Evolutionary conservation across 345 rosid genomes (phyloP).

Genomic region (Dipteronia dyeriana): DNA sequence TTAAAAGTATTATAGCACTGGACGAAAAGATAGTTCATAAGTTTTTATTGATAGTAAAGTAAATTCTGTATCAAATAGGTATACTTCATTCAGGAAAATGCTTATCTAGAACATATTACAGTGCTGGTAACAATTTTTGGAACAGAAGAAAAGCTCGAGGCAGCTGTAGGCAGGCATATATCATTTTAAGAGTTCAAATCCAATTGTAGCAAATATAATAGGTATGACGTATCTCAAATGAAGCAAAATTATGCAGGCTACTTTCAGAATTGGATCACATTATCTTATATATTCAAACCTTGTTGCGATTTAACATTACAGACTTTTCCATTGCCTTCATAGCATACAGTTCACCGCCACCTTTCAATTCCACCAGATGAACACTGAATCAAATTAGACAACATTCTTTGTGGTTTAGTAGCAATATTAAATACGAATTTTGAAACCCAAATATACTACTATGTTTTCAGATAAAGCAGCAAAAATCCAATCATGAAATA

Average conservation of each 20-base stretch:
- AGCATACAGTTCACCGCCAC: conserved; percentile 75
- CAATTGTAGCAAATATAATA: not conserved
- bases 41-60: not conserved
- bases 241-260: not conserved
- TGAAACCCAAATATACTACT: not conserved
- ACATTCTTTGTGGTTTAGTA: not conserved
- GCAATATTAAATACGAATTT: not conserved
- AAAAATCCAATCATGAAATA: not conserved
- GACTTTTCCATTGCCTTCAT: conserved; percentile 99
- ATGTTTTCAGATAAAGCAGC: not conserved
- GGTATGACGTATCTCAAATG: not conserved
- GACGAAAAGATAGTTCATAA: not conserved
- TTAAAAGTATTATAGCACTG: not conserved
- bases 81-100: not conserved
- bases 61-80: not conserved
- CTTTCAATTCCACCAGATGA: conserved; percentile 89
- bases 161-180: not conserved
- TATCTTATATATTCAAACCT: conserved; percentile 43
- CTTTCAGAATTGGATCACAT: not conserved
- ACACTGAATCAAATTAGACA: conserved; percentile 44
- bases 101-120: not conserved
- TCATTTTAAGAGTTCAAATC: not conserved
- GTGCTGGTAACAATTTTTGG: not conserved
- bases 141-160: not conserved
- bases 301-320: conserved; percentile 85